Evolutionary conservation across 192 early-diverging fungal species (phyloP).

Genomic region (Umbelopsis isabellina): DNA sequence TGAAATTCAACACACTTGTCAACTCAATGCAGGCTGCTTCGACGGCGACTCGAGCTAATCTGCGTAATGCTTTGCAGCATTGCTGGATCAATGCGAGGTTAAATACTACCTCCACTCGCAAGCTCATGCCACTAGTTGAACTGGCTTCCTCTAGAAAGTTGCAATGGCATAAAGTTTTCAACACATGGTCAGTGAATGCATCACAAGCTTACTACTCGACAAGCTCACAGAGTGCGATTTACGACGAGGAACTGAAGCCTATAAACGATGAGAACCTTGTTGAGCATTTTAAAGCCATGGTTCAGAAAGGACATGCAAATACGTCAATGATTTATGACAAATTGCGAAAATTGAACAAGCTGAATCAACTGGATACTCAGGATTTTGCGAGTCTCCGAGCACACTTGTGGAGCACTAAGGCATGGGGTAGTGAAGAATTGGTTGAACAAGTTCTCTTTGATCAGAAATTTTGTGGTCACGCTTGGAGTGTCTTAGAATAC

Average conservation of each 20-base stretch:
- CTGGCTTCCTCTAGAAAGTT: background rate
- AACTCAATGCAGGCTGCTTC: slow-evolving; percentile 12
- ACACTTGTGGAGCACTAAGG: slow-evolving; percentile 22
- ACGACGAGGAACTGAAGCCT: too few relatives aligned
- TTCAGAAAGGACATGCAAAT: too few relatives aligned
- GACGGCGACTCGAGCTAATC: slow-evolving; percentile 8
- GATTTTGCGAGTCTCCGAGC: slow-evolving; percentile 30
- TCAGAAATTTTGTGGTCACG: slow-evolving; percentile 22
- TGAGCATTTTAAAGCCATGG: too few relatives aligned
- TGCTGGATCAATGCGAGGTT: slow-evolving; percentile 17
- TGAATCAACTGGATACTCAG: slow-evolving; percentile 15
- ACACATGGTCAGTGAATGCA: background rate
- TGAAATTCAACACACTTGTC: too few relatives aligned
- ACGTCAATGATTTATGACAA: background rate
- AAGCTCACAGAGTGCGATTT: background rate
- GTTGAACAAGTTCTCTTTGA: slow-evolving; percentile 29
- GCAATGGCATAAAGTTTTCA: background rate
- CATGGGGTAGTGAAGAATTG: slow-evolving; percentile 32
- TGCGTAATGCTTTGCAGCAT: background rate
- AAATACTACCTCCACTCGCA: background rate
- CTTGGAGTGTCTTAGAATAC: slow-evolving; percentile 34
- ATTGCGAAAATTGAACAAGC: background rate
- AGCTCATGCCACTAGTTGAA: background rate
- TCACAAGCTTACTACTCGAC: background rate
- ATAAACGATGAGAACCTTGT: too few relatives aligned